These are phyloP conservation scores for Zymoseptoria ardabiliae DNA, from an alignment of 2,329 filamentous ascomycete species.

Conservation along the genomic window DNA sequence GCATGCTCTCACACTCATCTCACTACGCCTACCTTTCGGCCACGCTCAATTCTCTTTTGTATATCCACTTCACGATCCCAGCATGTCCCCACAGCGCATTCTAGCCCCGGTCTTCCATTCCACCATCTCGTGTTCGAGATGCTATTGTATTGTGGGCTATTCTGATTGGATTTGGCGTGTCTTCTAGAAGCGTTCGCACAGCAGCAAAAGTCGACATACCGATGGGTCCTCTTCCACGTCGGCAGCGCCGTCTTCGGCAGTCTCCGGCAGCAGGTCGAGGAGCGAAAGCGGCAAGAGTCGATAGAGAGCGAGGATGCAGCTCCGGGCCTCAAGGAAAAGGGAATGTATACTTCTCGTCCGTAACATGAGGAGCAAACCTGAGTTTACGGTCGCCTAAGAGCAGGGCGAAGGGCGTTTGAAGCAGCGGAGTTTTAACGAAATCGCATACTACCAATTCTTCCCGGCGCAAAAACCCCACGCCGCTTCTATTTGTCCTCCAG, in stretches of 20 bases:
- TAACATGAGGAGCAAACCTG: slow-evolving; percentile 2
- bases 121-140: slow-evolving; percentile 7
- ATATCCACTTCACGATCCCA: slow-evolving; percentile 1
- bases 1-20: slow-evolving; percentile 14
- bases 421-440: slow-evolving; percentile 13
- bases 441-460: slow-evolving; percentile 8
- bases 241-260: slow-evolving; percentile 4
- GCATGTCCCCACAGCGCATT: slow-evolving; percentile 11
- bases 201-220: slow-evolving; percentile 17
- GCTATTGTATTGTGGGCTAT: slow-evolving; percentile 13
- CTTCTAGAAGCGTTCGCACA: slow-evolving; percentile 18
- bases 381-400: background rate
- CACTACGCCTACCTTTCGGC: slow-evolving; percentile 11
- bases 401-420: slow-evolving; percentile 15
- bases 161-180: slow-evolving; percentile 18
- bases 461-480: background rate
- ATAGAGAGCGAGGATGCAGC: slow-evolving; percentile 5
- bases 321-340: background rate
- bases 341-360: slow-evolving; percentile 1
- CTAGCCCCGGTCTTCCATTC: background rate
- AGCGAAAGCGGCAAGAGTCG: slow-evolving; percentile 14
- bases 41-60: slow-evolving; percentile 12
- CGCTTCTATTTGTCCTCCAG: background rate
- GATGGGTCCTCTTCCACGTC: slow-evolving; percentile 5
- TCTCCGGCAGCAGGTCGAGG: slow-evolving; percentile 14